Percentiles rank a stretch among this genome's conserved stretches.
Evolutionary conservation across 2,329 filamentous ascomycete genomes (phyloP).

Genomic region (Pseudogymnoascus sp.): DNA sequence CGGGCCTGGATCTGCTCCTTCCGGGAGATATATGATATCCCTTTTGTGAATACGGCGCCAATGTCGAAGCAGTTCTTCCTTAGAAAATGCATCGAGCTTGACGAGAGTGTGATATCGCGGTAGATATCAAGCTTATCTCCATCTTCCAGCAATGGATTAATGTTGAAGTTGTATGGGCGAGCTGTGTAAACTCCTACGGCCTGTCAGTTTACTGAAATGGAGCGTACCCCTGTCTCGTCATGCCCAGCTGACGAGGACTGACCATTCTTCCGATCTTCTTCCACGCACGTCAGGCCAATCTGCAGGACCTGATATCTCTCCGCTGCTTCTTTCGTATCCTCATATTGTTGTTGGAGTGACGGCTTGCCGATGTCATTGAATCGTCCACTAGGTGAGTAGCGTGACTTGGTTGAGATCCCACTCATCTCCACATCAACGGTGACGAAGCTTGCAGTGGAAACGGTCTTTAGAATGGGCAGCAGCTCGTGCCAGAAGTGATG

Average conservation of each 20-base stretch:
- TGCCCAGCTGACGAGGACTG: constrained; percentile 16
- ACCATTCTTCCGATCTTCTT: constrained; percentile 45
- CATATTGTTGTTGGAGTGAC: constrained; percentile 51
- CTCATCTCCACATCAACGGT: constrained; percentile 60
- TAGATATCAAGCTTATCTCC: constrained; percentile 44
- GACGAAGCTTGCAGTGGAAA: constrained; percentile 53
- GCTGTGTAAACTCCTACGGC: constrained; percentile 43
- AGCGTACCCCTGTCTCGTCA: constrained; percentile 3
- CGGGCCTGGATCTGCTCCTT: constrained; percentile 44
- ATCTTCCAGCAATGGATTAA: constrained; percentile 46
- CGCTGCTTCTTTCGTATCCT: constrained; percentile 50
- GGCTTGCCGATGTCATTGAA: constrained; percentile 33
- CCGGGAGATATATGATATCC: constrained; percentile 55
- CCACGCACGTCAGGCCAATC: constrained; percentile 57
- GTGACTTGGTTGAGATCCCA: constrained; percentile 42
- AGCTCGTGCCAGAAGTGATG: constrained; percentile 39
- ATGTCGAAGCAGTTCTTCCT: constrained; percentile 50
- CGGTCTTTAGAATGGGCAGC: constrained; percentile 46
- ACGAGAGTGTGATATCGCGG: constrained; percentile 42
- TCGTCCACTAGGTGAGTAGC: constrained; percentile 21
- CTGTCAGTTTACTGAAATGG: background rate
- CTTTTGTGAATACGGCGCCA: constrained; percentile 44
- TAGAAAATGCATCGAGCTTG: constrained; percentile 50
- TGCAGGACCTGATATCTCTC: constrained; percentile 57
- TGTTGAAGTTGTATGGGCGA: constrained; percentile 56